Percentiles rank a stretch among this genome's conserved stretches.
These are phyloP conservation scores for Tolypocladium tropicale DNA, from an alignment of 2,329 filamentous ascomycete species.

Conservation along the genomic window DNA sequence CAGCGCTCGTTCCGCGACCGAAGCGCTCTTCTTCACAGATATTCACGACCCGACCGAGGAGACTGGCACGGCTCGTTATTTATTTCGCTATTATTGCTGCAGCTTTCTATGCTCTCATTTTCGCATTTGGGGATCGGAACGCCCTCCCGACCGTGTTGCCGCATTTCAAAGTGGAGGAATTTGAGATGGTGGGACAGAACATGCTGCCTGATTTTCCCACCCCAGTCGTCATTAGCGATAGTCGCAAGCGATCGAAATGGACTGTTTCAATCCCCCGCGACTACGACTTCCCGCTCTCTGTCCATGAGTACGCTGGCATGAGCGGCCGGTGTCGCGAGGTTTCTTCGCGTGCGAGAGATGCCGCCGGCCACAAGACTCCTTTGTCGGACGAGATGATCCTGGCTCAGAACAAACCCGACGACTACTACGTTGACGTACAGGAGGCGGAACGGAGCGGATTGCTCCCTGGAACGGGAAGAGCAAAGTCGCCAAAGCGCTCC, in stretches of 20 bases:
- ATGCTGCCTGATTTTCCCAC: slow-evolving; percentile 62
- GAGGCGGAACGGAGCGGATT: slow-evolving; percentile 59
- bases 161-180: slow-evolving; percentile 40
- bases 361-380: slow-evolving; percentile 24
- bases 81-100: slow-evolving; percentile 41
- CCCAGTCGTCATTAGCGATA: slow-evolving; percentile 59
- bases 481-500: slow-evolving; percentile 26
- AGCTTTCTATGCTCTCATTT: slow-evolving; percentile 36
- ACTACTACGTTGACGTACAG: slow-evolving; percentile 62
- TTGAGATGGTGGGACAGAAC: slow-evolving; percentile 58
- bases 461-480: slow-evolving; percentile 34
- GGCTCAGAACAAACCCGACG: slow-evolving; percentile 52
- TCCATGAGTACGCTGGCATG: slow-evolving; percentile 58
- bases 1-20: slow-evolving; percentile 54
- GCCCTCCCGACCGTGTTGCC: slow-evolving; percentile 18
- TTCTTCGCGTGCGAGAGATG: slow-evolving; percentile 43
- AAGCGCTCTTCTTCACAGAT: slow-evolving; percentile 47
- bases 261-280: slow-evolving; percentile 67
- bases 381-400: slow-evolving; percentile 33
- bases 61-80: slow-evolving; percentile 44
- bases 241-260: slow-evolving; percentile 58
- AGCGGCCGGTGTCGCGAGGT: slow-evolving; percentile 58
- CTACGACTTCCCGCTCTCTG: slow-evolving; percentile 55
- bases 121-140: slow-evolving; percentile 17
- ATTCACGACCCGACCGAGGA: slow-evolving; percentile 39